A percentile compares a stretch with the other conserved stretches of the same genome.
These are phyloP conservation scores for Aspergillus neoniger DNA, from an alignment of 2,329 filamentous ascomycete genomes.

Conservation along the genomic window DNA sequence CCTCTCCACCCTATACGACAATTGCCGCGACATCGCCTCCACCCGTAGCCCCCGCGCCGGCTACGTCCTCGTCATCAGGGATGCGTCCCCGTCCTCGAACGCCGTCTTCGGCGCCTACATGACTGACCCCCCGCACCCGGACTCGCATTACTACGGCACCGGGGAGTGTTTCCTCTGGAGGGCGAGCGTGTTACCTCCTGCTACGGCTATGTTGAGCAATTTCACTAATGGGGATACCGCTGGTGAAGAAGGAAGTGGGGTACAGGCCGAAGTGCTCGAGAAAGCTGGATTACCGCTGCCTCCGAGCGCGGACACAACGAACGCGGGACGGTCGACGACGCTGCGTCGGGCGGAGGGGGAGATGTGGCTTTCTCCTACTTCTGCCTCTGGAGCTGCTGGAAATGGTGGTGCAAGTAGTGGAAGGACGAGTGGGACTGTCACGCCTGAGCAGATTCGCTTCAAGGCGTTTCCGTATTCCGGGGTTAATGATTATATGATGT, in stretches of 20 bases:
- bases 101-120: conserved; percentile 87
- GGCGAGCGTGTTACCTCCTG: conserved; percentile 62
- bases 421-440: conserved; percentile 51
- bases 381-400: conserved; percentile 17
- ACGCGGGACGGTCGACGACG: conserved; percentile 63
- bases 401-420: conserved; percentile 16
- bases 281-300: conserved; percentile 66
- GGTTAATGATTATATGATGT: conserved; percentile 94
- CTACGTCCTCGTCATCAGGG: conserved; percentile 84
- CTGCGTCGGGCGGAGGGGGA: conserved; percentile 36
- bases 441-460: conserved; percentile 80
- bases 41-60: conserved; percentile 70
- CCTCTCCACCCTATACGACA: conserved; percentile 80
- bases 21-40: conserved; percentile 64
- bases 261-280: conserved; percentile 48
- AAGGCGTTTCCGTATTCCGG: conserved; percentile 97
- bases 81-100: conserved; percentile 53
- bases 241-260: neutral
- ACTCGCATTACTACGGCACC: conserved; percentile 86
- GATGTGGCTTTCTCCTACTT: conserved; percentile 22
- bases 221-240: conserved; percentile 5
- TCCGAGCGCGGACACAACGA: conserved; percentile 66
- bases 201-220: neutral
- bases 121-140: conserved; percentile 80
- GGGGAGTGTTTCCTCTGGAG: conserved; percentile 96